These are phyloP conservation scores for Apiospora rasikravindrae DNA, from an alignment of 2,329 filamentous ascomycete species.

Conservation along the genomic window DNA sequence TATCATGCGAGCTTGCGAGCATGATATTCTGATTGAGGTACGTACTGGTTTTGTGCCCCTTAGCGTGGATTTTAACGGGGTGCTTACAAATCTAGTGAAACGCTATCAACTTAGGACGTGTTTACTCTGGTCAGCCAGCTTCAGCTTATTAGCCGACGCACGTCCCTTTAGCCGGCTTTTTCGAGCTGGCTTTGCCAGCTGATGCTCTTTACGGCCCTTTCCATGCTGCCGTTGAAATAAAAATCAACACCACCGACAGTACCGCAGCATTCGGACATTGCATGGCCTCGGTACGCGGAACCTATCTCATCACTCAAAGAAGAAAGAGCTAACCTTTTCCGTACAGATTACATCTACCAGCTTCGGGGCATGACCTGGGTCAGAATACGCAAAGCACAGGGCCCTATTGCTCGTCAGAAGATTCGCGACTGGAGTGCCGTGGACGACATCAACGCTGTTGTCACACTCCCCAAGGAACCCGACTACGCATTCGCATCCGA, in stretches of 20 bases:
- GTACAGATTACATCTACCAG: constrained; percentile 45
- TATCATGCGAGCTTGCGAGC: too few species aligned
- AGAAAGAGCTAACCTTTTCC: not conserved
- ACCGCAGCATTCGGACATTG: constrained; percentile 44
- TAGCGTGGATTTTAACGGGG: too few species aligned
- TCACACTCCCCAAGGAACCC: constrained; percentile 30
- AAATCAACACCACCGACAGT: constrained; percentile 43
- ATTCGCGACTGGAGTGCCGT: constrained; percentile 42
- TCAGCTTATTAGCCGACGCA: too few species aligned
- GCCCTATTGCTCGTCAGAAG: not conserved
- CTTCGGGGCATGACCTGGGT: constrained; percentile 50
- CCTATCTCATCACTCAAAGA: not conserved
- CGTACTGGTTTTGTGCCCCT: too few species aligned
- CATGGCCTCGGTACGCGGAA: constrained; percentile 44
- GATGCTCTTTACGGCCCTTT: too few species aligned
- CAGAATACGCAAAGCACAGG: constrained; percentile 47
- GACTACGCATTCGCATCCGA: constrained; percentile 24
- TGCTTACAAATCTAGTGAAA: too few species aligned
- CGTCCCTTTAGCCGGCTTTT: too few species aligned
- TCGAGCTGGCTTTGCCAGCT: too few species aligned
- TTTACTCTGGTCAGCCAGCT: too few species aligned
- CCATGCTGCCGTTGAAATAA: too few species aligned
- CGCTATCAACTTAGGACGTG: too few species aligned
- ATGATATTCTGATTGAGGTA: too few species aligned
- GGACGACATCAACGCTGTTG: constrained; percentile 38